Conservation (phyloP, 1,139 yeast species). For the Diutina siamensis region DNA sequence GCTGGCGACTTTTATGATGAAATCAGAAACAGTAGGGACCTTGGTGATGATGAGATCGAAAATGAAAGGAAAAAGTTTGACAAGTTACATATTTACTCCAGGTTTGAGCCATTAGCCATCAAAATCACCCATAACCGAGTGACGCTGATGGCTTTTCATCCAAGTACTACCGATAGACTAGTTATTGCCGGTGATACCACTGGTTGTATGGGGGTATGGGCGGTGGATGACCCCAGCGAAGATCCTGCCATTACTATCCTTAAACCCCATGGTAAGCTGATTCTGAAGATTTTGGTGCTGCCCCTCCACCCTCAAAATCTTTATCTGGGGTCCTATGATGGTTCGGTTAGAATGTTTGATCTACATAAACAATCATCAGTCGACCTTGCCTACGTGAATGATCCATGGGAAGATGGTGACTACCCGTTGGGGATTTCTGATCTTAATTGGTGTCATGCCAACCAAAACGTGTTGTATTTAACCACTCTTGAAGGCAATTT, state of each 20-base stretch:
- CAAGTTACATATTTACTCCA: constrained; percentile 25
- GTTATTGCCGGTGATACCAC: constrained; percentile 78
- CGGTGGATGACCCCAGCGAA: constrained; percentile 9
- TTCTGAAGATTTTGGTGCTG: constrained; percentile 52
- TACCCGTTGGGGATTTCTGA: constrained; percentile 48
- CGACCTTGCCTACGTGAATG: constrained; percentile 44
- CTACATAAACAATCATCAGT: constrained; percentile 45
- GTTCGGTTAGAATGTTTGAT: constrained; percentile 67
- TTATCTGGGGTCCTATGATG: constrained; percentile 74
- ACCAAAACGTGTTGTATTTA: constrained; percentile 45
- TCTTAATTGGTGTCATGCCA: constrained; percentile 32
- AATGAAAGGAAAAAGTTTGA: constrained; percentile 38
- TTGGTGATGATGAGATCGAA: constrained; percentile 15
- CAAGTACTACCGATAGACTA: constrained; percentile 41
- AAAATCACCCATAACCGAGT: constrained; percentile 66
- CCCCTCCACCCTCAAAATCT: constrained; percentile 40
- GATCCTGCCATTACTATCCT: constrained; percentile 39
- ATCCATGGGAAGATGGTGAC: constrained; percentile 28
- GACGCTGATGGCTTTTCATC: constrained; percentile 59
- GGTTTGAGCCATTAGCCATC: constrained; percentile 56
- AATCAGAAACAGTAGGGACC: constrained; percentile 24
- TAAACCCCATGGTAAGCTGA: constrained; percentile 65
- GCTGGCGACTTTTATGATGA: constrained; percentile 43
- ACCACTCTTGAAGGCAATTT: constrained; percentile 76
- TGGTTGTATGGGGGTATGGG: constrained; percentile 85